Base-by-base conservation (phyloP, 2,329 filamentous ascomycete species). In the Aspergillus pseudonomiae region DNA sequence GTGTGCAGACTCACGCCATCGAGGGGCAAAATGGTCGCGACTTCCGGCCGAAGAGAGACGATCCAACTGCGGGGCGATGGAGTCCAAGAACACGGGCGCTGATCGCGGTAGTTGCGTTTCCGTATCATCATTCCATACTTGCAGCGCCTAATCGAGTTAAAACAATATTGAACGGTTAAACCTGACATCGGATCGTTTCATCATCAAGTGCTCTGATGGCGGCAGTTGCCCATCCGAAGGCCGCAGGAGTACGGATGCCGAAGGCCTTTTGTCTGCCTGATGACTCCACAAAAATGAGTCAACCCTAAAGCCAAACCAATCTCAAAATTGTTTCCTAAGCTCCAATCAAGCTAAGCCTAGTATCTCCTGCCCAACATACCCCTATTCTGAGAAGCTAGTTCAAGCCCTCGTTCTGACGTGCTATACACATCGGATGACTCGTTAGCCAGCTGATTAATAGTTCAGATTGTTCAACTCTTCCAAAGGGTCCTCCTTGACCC, bases 131-230 rank as follows among this genome's bases (percentile, higher is more conserved):
- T 52, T 55, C 46, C 26, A 50, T 50, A 30, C 46, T 26, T 50
- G 46, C 46, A 30, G 46, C 46, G 7, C 46, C 39, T 50, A 50
- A 48, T 26, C 16, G 21, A 21, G 4, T n/a, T 46, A 12, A 46
- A 46, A 46, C 19, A 14, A 46, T 11, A 10, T 14, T 46, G 24
- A 39, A 62, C 24, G 28, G 60, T 56, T 52, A 10, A 46, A 46
- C 43, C 43, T 32, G 39, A 34, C 43, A 30, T 48, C 61, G 53
- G 57, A 26, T 57, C 57, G 57, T 28, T 41, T 60, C 54, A 32
- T 61, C 61, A 63, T 57, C 11, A 30, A n/a, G 48, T 61, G 55
- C 55, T 52, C 59, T 64, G 63, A 65, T 65, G 63, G 60, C 63
- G 56, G 63, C 54, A 64, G 28, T 36, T 26, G 50, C 32, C 21